Base-by-base conservation (phyloP, 116 monocot genomes). In the Dioscorea cayenensis region DNA sequence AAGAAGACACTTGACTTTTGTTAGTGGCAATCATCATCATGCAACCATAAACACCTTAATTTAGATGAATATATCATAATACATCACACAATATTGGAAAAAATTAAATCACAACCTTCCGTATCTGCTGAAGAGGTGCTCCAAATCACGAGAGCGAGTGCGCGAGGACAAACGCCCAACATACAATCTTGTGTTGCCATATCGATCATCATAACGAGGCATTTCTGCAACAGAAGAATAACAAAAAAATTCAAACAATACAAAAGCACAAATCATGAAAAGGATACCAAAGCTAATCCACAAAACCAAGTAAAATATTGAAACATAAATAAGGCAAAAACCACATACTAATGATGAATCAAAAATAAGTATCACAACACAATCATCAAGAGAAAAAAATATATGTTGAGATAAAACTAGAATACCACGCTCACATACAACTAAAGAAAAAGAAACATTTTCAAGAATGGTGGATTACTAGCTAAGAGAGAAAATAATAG, bases 61-160 rank as follows among this genome's bases (percentile, higher is more conserved):
- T 49, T 7, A 25, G 51, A 50, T 11, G 18, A 67, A 16, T 20
- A 48, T 12, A 16, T 60, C 27, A 2, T 27, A 32, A 32, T 19
- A 25, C 28, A 38, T 18, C 52, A 21, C 14, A 37, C 16, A 16
- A 43, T 25, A 4, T 35, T 18, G 29, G 7, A 20, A 43, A 21
- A 17, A 55, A 18, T 3, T 29, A 74, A 11, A n/a, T 60, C 18
- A 59, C 55, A 84, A 97, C 97, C 99, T 99, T 64, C 94, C 94
- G 82, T 99, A 99, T 90, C 84, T 82, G 70, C 88, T 77, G 69
- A 99, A 99, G 63, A 93, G 83, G 66, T 87, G 84, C 79, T 99
- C 88, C 48, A 99, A 83, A 69, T 99, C 94, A 63, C 91, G 90
- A 19, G 94, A 79, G 28, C 99, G 84, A 19, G 91, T 84, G 13